Percentiles rank a stretch among this genome's conserved stretches.
phyloP scores from a whole-genome alignment of 2,329 filamentous ascomycete genomes.

The Penicillium sp. region DNA sequence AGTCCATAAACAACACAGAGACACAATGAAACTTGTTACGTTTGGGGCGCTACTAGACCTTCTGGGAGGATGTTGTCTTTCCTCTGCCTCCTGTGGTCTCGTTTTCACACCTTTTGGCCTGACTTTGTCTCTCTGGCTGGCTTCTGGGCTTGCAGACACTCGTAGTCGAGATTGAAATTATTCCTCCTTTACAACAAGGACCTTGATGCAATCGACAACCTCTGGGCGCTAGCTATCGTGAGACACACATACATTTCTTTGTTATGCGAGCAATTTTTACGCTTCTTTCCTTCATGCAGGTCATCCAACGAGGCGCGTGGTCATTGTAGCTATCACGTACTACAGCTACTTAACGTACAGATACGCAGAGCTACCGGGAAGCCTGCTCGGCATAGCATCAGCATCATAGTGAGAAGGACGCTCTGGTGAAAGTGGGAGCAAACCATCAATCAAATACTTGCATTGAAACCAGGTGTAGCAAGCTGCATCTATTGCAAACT shows the following conservation, averaged over 20 bases:
- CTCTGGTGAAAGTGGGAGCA: not conserved
- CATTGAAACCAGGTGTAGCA: not conserved
- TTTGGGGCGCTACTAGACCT: not conserved
- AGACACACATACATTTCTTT: not conserved
- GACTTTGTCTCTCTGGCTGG: not conserved
- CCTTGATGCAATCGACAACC: not conserved
- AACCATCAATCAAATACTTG: not conserved
- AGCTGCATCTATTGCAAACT: not conserved
- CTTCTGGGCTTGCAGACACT: not conserved
- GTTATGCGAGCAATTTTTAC: not conserved
- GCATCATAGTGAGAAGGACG: not conserved
- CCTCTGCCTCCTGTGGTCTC: not conserved
- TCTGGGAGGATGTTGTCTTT: not conserved
- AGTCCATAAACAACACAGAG: not conserved
- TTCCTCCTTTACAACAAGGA: not conserved
- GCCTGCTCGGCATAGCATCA: not conserved
- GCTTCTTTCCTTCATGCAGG: not conserved
- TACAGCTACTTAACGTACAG: too few species aligned
- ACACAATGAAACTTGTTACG: not conserved
- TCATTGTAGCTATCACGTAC: not conserved
- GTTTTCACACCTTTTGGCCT: not conserved
- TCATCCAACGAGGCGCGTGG: not conserved
- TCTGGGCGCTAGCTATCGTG: not conserved
- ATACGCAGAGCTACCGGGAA: not conserved
- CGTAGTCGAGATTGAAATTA: not conserved